Percentiles rank a stretch among this genome's conserved stretches.
Evolutionary conservation across 177 flowering plant genomes (phyloP).

Genomic region (Telopea speciosissima): DNA sequence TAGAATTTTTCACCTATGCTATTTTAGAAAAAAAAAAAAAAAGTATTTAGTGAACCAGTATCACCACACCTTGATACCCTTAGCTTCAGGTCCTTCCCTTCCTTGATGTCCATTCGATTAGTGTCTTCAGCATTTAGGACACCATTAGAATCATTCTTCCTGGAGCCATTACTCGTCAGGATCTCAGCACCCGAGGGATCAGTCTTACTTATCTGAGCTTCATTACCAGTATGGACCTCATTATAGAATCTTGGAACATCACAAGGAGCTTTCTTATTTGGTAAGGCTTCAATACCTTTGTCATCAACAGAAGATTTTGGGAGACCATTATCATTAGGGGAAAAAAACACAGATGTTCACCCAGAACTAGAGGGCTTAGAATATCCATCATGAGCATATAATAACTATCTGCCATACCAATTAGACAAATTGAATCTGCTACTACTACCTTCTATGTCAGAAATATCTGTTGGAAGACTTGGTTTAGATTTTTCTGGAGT

Average conservation of each 20-base stretch:
- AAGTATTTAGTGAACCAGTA: slow-evolving; percentile 10
- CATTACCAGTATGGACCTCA: slow-evolving; percentile 8
- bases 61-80: slow-evolving; percentile 42
- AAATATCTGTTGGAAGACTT: slow-evolving; percentile 12
- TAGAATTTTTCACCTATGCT: neutral
- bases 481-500: slow-evolving; percentile 18
- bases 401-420: slow-evolving; percentile 1
- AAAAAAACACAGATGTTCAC: slow-evolving; percentile 3
- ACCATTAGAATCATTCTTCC: slow-evolving; percentile 10
- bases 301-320: slow-evolving; percentile 12
- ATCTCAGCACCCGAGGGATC: slow-evolving; percentile 1
- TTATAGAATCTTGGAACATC: neutral
- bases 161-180: slow-evolving; percentile 4
- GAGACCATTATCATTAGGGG: slow-evolving; percentile 13
- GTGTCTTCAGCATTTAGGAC: slow-evolving; percentile 13
- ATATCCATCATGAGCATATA: slow-evolving; percentile 9
- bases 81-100: slow-evolving; percentile 18
- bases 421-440: slow-evolving; percentile 3
- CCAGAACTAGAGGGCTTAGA: slow-evolving; percentile 9
- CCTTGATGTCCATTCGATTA: slow-evolving; percentile 14
- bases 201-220: slow-evolving; percentile 9
- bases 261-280: slow-evolving; percentile 10
- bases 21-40: slow-evolving; percentile 9
- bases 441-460: slow-evolving; percentile 10
- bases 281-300: slow-evolving; percentile 2